Base-by-base conservation (phyloP, 108 stramenopile species). In the Skeletonema marinoi region DNA sequence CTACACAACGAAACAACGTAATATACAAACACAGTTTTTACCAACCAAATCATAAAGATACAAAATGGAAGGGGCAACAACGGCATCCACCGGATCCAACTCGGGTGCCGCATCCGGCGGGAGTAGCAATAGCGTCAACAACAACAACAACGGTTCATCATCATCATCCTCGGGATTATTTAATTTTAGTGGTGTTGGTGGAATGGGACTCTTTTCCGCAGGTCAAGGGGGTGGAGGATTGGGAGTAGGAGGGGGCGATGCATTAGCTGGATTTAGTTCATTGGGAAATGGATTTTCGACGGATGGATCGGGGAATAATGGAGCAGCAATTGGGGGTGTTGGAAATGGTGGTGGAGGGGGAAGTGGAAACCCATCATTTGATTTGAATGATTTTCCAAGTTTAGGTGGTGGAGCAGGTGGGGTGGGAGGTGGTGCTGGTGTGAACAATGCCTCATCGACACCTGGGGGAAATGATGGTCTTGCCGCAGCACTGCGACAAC, bases 311-410 rank as follows among this genome's bases (percentile, higher is more conserved):
- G 41, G 17, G 56, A 2, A 42, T 21, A 38, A 25, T 51, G n/a
- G 46, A n/a, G 46, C 10, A 48, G n/a, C 13, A 48, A 14, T 48
- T 4, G 46, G 11, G 46, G 46, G 14, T 12, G 9, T 4, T 50
- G 48, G n/a, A 17, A 17, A 19, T 39, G 46, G 50, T 64, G 35
- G 30, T 25, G 76, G 61, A 25, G 35, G 63, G 50, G 83, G 65
- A 25, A 80, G 65, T 32, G 74, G 39, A 5, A 77, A 77, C 41
- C 68, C 82, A 38, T 71, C 90, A 32, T 92, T 94, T 70, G 93
- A 94, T 75, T 84, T 94, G 60, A 92, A 80, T 68, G 93, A 94
- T 78, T 94, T 94, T 90, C 93, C 93, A 44, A 91, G 85, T 76
- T 71, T 94, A 61, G 90, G 84, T n/a, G 92, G 90, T 51, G 77